Evolutionary conservation across 202 grass and related monocot genomes (phyloP).

Genomic region (Schoenoplectus tabernaemontani): DNA sequence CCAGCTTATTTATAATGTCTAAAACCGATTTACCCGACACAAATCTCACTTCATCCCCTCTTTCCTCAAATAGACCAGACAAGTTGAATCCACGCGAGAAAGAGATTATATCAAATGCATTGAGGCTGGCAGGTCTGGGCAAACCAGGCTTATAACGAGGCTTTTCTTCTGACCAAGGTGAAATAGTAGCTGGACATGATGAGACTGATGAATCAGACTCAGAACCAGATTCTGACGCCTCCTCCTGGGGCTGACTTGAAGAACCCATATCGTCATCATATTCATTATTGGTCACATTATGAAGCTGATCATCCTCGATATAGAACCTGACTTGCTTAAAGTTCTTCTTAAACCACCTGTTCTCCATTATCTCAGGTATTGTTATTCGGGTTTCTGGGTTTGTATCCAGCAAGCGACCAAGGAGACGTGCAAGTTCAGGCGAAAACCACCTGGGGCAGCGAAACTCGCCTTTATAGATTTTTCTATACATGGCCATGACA

Average conservation of each 20-base stretch:
- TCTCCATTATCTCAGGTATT: slow-evolving; percentile 68
- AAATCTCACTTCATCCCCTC: slow-evolving; percentile 67
- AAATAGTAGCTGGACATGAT: slow-evolving; percentile 69
- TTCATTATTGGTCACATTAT: slow-evolving; percentile 38
- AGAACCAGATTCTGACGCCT: slow-evolving; percentile 59
- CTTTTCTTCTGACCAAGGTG: slow-evolving; percentile 37
- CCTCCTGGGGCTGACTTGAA: slow-evolving; percentile 26
- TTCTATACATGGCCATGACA: slow-evolving; percentile 77
- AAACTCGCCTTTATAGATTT: slow-evolving; percentile 89
- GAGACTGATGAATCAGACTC: slow-evolving; percentile 75
- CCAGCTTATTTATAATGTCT: slow-evolving; percentile 60
- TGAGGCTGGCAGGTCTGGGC: slow-evolving; percentile 70
- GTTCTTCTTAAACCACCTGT: slow-evolving; percentile 80
- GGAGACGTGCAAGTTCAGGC: slow-evolving; percentile 46
- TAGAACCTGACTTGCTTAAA: slow-evolving; percentile 77
- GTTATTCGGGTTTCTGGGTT: slow-evolving; percentile 53
- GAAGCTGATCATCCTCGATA: slow-evolving; percentile 70
- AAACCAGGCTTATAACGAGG: slow-evolving; percentile 25
- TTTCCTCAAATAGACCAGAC: slow-evolving; percentile 84
- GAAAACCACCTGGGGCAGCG: slow-evolving; percentile 91
- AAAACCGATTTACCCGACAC: slow-evolving; percentile 49
- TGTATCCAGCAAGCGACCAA: slow-evolving; percentile 50
- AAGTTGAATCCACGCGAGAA: slow-evolving; percentile 80
- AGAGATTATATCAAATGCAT: slow-evolving; percentile 97
- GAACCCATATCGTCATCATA: slow-evolving; percentile 23